phyloP scores from a whole-genome alignment of 768 basidiomycete genomes.

The Suillus clintonianus region DNA sequence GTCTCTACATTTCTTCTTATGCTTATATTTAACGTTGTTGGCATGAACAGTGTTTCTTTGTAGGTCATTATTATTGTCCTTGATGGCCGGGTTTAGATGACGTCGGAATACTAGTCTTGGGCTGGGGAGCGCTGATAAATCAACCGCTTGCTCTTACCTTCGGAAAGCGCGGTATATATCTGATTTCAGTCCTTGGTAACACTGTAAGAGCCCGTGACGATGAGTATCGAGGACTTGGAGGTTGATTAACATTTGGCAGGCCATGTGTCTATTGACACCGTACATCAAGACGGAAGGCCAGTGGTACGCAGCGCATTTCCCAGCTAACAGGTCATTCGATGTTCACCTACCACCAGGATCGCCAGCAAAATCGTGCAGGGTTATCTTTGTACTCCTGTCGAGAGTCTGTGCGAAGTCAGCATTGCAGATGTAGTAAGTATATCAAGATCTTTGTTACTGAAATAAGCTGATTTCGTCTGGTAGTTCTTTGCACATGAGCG shows the following conservation, averaged over 20 bases:
- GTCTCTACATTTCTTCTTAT: background rate
- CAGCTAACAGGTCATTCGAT: background rate
- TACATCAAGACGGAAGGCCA: conserved; percentile 20
- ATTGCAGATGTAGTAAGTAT: conserved; percentile 15
- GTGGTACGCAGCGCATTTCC: conserved; percentile 9
- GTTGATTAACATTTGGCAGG: conserved; percentile 3
- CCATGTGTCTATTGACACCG: conserved; percentile 19
- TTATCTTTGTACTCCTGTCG: conserved; percentile 22
- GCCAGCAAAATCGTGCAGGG: conserved; percentile 21
- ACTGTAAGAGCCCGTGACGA: conserved; percentile 4
- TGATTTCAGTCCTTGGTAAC: conserved; percentile 19
- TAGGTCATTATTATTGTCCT: background rate
- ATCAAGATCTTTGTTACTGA: background rate
- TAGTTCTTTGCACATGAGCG: conserved; percentile 23
- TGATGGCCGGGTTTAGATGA: conserved; percentile 1
- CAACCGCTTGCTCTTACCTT: conserved; percentile 21
- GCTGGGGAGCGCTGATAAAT: conserved; percentile 20
- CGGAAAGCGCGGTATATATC: conserved; percentile 19
- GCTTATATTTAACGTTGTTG: background rate
- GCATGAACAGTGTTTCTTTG: conserved; percentile 16
- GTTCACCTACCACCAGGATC: conserved; percentile 9
- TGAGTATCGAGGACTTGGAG: background rate
- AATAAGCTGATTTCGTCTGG: background rate
- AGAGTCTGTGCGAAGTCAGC: conserved; percentile 22
- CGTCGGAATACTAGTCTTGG: conserved; percentile 9